A percentile compares a stretch with the other conserved stretches of the same genome.
Conservation (phyloP, 2,329 filamentous ascomycete genomes). For the Stachybotrys chartarum region DNA sequence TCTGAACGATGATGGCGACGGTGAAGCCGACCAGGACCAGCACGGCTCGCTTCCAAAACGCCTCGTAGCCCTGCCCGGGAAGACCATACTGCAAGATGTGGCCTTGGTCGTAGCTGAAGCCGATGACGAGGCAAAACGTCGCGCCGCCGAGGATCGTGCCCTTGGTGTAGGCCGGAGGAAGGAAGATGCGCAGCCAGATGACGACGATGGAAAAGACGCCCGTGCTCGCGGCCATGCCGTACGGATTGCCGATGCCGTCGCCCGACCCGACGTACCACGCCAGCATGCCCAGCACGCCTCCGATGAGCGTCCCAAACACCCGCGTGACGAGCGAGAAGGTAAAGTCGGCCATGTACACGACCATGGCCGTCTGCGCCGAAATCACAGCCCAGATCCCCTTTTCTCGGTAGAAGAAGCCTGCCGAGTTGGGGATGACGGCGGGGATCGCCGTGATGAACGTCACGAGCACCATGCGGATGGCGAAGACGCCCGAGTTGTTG, state of each 20-base stretch:
- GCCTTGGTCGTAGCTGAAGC: constrained; percentile 37
- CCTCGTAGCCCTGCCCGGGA: constrained; percentile 36
- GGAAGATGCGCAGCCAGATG: constrained; percentile 27
- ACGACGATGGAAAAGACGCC: constrained; percentile 26
- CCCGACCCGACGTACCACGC: constrained; percentile 47
- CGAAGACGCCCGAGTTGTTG: constrained; percentile 36
- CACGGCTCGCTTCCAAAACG: constrained; percentile 39
- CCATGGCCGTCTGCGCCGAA: constrained; percentile 39
- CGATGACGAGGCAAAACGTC: constrained; percentile 35
- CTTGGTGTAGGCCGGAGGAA: constrained; percentile 17
- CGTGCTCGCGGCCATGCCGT: constrained; percentile 39
- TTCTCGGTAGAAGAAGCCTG: constrained; percentile 44
- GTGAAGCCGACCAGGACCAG: constrained; percentile 36
- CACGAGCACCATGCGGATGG: constrained; percentile 38
- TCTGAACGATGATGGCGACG: constrained; percentile 34
- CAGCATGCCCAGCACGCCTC: constrained; percentile 37
- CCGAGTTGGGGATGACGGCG: constrained; percentile 29
- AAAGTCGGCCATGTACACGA: constrained; percentile 45
- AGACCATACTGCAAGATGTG: constrained; percentile 36
- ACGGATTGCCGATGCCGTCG: constrained; percentile 38
- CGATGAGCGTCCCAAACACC: constrained; percentile 34
- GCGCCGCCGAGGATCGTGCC: constrained; percentile 23
- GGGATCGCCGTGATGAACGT: constrained; percentile 37
- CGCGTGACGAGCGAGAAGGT: constrained; percentile 35
- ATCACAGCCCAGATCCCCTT: constrained; percentile 46